Base-by-base conservation (phyloP, 345 rosid genomes). In the Boechera stricta region DNA sequence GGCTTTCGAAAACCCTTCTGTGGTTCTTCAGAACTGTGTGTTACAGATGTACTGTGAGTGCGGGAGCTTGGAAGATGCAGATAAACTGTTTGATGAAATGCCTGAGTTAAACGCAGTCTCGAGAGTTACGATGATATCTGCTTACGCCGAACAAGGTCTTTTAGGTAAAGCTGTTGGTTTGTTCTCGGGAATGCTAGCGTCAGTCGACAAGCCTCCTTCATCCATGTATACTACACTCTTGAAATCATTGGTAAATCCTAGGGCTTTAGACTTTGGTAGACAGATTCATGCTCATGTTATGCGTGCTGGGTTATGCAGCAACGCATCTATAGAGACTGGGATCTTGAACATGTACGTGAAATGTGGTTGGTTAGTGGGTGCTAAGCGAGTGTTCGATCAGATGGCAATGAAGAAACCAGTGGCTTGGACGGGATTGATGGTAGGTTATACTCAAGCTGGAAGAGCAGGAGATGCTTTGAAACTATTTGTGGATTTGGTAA, bases 381-480 rank as follows among this genome's bases (percentile, higher is more conserved):
- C 97, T 59, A 77, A 87, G 84, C 67, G 77, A 71, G 83, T 85
- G 75, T 81, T 82, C 16, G 71, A 78, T 74, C 84, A 71, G 71
- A 86, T 86, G 87, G 74, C 16, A 16, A 85, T 82, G 73, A 90
- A 84, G 76, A 83, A 86, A 67, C 85, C 76, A 7, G 84, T 84
- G 31, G 82, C 88, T 52, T 88, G 86, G 84, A 91, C 95, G 10
- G 87, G 87, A 18, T 72, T 91, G 77, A 87, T 90, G 86, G 83
- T 83, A 75, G 91, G 91, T 8, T 87, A 81, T 77, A 85, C 81
- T 69, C 82, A 80, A 63, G 88, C 85, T 64, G 82, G 73, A 44
- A 86, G 77, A 81, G 69, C 64, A 47, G 75, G 77, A 78, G 79
- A 84, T 74, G 86, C 87, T 68, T 62, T 88, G 65, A 76, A 45